Evolutionary conservation across 768 basidiomycete species (phyloP).

Genomic region (Podaxis rugospora): DNA sequence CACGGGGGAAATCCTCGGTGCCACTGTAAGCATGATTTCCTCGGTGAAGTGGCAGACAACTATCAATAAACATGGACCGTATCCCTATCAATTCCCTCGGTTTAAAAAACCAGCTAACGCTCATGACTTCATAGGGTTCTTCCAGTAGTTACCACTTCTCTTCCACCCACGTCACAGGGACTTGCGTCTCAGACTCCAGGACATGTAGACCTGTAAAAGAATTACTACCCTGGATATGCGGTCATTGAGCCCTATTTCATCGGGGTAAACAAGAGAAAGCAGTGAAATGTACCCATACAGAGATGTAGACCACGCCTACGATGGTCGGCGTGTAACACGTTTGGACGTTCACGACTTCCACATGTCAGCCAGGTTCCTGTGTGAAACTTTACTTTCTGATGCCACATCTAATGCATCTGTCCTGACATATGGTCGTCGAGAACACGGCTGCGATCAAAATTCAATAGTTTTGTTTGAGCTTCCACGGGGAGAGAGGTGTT

Average conservation of each 20-base stretch:
- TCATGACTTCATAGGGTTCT: slow-evolving; percentile 12
- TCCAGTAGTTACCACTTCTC: background rate
- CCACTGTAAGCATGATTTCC: slow-evolving; percentile 7
- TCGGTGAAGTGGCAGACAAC: slow-evolving; percentile 11
- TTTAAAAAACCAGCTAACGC: background rate
- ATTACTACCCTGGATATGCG: background rate
- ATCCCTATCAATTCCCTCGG: slow-evolving; percentile 4
- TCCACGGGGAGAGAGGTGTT: slow-evolving; percentile 30
- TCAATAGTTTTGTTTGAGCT: slow-evolving; percentile 17
- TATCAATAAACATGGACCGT: slow-evolving; percentile 2
- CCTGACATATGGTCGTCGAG: slow-evolving; percentile 28
- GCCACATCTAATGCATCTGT: slow-evolving; percentile 19
- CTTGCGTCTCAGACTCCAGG: background rate
- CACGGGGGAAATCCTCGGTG: slow-evolving; percentile 12
- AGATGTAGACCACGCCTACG: background rate
- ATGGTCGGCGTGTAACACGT: slow-evolving; percentile 6
- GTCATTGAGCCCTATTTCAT: slow-evolving; percentile 5
- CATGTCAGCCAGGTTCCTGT: slow-evolving; percentile 14
- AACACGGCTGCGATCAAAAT: slow-evolving; percentile 26
- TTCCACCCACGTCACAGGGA: slow-evolving; percentile 8
- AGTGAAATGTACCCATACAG: slow-evolving; percentile 8
- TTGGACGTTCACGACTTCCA: slow-evolving; percentile 10
- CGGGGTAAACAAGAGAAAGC: slow-evolving; percentile 7
- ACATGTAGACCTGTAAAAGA: background rate
- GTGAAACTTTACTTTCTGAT: slow-evolving; percentile 25